A percentile compares a stretch with the other conserved stretches of the same genome.
These are phyloP conservation scores for Sclerotinia minor DNA, from an alignment of 2,329 filamentous ascomycete species.

Conservation along the genomic window DNA sequence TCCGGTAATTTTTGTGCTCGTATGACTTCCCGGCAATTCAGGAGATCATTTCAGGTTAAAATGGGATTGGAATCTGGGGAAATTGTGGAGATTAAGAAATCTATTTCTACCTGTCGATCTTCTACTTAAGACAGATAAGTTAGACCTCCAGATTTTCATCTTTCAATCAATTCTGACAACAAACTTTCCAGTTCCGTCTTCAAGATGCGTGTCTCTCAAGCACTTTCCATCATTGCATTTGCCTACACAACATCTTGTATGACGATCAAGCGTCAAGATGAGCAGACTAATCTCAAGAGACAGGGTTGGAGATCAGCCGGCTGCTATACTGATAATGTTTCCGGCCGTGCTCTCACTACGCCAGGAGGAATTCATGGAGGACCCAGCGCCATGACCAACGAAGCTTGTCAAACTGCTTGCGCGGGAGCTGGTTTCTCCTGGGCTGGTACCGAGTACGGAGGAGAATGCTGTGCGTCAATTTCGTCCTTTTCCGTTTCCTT, in stretches of 20 bases:
- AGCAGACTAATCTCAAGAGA: neutral
- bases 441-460: constrained; percentile 31
- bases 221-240: neutral
- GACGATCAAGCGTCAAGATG: constrained; percentile 16
- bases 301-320: constrained; percentile 21
- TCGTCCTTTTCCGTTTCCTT: too few species aligned
- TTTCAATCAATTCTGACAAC: neutral
- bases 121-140: neutral
- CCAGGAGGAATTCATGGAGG: constrained; percentile 20
- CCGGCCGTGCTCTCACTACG: constrained; percentile 22
- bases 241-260: constrained; percentile 2
- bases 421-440: constrained; percentile 24
- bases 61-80: neutral
- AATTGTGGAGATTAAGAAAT: neutral
- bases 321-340: constrained; percentile 25
- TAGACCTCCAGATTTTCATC: neutral
- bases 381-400: constrained; percentile 27
- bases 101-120: neutral
- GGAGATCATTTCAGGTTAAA: neutral
- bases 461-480: constrained; percentile 30
- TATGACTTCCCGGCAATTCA: neutral
- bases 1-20: constrained; percentile 5
- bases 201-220: neutral
- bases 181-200: neutral
- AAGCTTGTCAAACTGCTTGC: constrained; percentile 28